phyloP scores from a whole-genome alignment of 2,329 filamentous ascomycete genomes.

The Aureobasidium lini region DNA sequence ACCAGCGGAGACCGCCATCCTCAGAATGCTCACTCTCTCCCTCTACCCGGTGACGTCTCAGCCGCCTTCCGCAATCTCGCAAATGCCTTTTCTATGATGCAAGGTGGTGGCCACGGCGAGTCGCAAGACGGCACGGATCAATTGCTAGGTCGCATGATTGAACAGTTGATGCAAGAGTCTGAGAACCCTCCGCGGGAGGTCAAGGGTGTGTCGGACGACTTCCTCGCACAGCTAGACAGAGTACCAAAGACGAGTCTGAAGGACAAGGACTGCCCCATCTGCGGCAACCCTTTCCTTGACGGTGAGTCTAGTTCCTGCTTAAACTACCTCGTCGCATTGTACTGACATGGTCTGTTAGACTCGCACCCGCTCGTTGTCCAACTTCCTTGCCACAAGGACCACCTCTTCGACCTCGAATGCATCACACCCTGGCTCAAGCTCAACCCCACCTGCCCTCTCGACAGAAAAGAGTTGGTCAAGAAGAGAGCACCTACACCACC shows the following conservation, averaged over 20 bases:
- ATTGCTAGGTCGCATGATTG: conserved; percentile 49
- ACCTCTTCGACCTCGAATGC: conserved; percentile 59
- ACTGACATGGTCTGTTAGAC: conserved; percentile 28
- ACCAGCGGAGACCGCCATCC: conserved; percentile 43
- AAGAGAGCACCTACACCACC: conserved; percentile 34
- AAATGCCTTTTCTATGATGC: conserved; percentile 54
- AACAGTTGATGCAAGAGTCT: conserved; percentile 46
- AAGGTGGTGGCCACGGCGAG: conserved; percentile 25
- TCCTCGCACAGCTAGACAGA: conserved; percentile 53
- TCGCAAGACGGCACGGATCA: conserved; percentile 20
- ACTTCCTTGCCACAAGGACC: conserved; percentile 53
- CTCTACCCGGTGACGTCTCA: conserved; percentile 53
- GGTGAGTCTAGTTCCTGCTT: conserved; percentile 28
- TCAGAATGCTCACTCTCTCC: conserved; percentile 50
- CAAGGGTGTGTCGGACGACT: conserved; percentile 54
- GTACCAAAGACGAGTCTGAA: conserved; percentile 51
- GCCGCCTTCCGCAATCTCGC: conserved; percentile 54
- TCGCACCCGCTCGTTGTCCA: conserved; percentile 56
- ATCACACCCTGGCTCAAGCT: conserved; percentile 58
- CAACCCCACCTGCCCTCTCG: conserved; percentile 56
- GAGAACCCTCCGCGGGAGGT: conserved; percentile 54
- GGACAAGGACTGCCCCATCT: conserved; percentile 52
- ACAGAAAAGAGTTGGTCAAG: conserved; percentile 52
- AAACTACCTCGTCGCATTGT: background rate
- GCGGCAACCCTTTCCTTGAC: conserved; percentile 54